phyloP scores from a whole-genome alignment of 2,329 filamentous ascomycete genomes.

The Fusarium sp. region DNA sequence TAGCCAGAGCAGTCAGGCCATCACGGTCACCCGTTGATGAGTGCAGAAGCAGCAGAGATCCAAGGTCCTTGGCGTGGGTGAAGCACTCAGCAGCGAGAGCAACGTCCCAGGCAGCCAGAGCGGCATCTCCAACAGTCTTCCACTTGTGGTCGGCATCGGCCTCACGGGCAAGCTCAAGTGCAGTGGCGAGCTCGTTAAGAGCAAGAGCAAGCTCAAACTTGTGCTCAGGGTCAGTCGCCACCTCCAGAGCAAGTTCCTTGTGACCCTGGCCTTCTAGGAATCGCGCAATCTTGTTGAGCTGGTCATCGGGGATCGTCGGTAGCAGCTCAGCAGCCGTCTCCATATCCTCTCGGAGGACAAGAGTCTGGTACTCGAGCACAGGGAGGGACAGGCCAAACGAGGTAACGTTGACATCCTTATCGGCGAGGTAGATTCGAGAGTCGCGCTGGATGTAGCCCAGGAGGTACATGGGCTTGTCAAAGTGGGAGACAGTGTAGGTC shows the following conservation, averaged over 20 bases:
- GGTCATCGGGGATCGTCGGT: conserved; percentile 84
- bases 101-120: conserved; percentile 87
- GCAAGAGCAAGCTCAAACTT: conserved; percentile 92
- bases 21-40: conserved; percentile 83
- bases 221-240: conserved; percentile 94
- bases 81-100: conserved; percentile 93
- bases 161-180: conserved; percentile 82
- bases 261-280: conserved; percentile 98
- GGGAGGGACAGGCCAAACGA: conserved; percentile 92
- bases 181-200: conserved; percentile 85
- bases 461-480: conserved; percentile 94
- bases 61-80: conserved; percentile 87
- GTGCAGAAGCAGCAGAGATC: conserved; percentile 88
- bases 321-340: conserved; percentile 90
- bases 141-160: conserved; percentile 96
- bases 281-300: conserved; percentile 97
- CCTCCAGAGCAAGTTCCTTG: conserved; percentile 93
- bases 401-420: conserved; percentile 93
- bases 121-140: conserved; percentile 96
- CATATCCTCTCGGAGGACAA: conserved; percentile 93
- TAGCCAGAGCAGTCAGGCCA: conserved; percentile 77
- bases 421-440: conserved; percentile 92
- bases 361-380: conserved; percentile 95
- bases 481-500: conserved; percentile 97
- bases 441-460: conserved; percentile 96